phyloP scores from a whole-genome alignment of 2,329 filamentous ascomycete species.

The Trichoderma arundinaceum region DNA sequence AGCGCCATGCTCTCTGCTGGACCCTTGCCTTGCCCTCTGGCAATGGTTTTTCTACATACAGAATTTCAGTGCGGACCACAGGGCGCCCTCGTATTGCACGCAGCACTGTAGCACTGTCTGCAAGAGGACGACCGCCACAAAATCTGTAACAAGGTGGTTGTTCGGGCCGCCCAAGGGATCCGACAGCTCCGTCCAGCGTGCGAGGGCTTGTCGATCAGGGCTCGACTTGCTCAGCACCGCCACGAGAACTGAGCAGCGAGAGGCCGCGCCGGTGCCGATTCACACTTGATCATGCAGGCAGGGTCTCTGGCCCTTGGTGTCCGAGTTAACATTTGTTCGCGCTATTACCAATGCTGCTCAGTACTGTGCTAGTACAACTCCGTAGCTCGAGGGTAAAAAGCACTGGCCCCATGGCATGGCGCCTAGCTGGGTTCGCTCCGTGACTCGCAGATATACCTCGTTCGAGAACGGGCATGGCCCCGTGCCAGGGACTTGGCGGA shows the following conservation, averaged over 20 bases:
- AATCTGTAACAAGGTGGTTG: background rate
- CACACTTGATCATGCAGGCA: conserved; percentile 21
- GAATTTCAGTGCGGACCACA: background rate
- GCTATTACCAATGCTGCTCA: conserved; percentile 15
- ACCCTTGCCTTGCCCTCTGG: background rate
- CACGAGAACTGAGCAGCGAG: background rate
- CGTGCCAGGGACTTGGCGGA: conserved; percentile 29
- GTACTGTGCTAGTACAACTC: too few species aligned
- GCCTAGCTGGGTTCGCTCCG: conserved; percentile 28
- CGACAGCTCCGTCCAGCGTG: conserved; percentile 23
- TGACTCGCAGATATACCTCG: conserved; percentile 33
- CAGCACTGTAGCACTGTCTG: conserved; percentile 9
- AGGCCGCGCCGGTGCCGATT: conserved; percentile 20
- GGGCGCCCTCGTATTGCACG: conserved; percentile 3
- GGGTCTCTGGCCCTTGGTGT: conserved; percentile 16
- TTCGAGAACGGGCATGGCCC: conserved; percentile 33
- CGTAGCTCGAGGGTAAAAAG: conserved; percentile 5
- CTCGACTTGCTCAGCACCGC: conserved; percentile 6
- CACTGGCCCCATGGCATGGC: conserved; percentile 6
- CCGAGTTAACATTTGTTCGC: conserved; percentile 10
- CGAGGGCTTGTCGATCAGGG: conserved; percentile 27
- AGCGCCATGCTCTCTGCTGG: conserved; percentile 10
- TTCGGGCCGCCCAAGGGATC: conserved; percentile 20
- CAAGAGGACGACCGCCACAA: conserved; percentile 1
- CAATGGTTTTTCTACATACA: background rate